Evolutionary conservation across 257 asterid species (phyloP).

Genomic region (Datura wrightii): DNA sequence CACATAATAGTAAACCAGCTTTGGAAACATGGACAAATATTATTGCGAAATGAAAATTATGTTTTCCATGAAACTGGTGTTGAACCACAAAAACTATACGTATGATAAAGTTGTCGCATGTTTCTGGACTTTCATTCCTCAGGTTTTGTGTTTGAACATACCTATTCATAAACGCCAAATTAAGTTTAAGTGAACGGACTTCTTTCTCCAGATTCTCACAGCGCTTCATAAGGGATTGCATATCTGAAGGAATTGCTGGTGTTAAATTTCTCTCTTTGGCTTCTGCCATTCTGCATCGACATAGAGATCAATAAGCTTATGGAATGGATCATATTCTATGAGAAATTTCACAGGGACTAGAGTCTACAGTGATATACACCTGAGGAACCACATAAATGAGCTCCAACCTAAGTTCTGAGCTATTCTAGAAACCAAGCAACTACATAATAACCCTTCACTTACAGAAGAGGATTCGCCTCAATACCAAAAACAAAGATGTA

Average conservation of each 20-base stretch:
- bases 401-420: background rate
- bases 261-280: constrained; percentile 82
- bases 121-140: background rate
- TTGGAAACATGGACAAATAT: background rate
- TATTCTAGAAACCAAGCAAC: background rate
- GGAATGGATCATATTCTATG: background rate
- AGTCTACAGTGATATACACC: background rate
- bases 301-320: constrained; percentile 12
- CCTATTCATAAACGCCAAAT: constrained; percentile 94
- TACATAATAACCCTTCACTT: background rate
- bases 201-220: constrained; percentile 94
- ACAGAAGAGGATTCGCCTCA: background rate
- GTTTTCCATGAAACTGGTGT: background rate
- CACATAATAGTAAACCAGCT: background rate
- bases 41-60: background rate
- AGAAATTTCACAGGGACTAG: background rate
- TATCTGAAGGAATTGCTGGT: constrained; percentile 76
- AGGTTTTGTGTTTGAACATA: constrained; percentile 32
- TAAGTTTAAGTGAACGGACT: constrained; percentile 85
- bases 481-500: background rate
- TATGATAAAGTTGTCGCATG: background rate
- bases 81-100: background rate
- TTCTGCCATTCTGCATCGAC: constrained; percentile 77
- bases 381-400: constrained; percentile 5
- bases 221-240: constrained; percentile 69